Percentiles rank a stretch among this genome's conserved stretches.
Evolutionary conservation across 1,284 basidiomycete species (phyloP).

Genomic region (Neonothopanus nambi): DNA sequence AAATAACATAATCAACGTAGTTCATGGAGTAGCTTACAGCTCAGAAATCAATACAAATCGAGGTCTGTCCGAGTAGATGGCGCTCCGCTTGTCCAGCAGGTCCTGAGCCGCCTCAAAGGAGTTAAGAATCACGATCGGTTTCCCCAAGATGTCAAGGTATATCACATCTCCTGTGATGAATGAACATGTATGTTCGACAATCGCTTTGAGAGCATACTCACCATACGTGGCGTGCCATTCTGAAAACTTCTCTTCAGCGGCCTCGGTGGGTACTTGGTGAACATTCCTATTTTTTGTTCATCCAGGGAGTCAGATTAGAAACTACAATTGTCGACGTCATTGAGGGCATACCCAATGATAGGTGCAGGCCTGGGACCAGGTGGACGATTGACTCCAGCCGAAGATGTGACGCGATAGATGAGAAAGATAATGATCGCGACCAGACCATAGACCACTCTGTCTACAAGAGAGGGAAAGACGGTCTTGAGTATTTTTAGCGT

Average conservation of each 20-base stretch:
- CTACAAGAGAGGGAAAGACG: neutral
- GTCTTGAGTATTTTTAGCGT: no score
- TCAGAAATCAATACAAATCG: constrained; percentile 48
- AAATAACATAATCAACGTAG: neutral
- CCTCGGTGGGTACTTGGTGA: constrained; percentile 11
- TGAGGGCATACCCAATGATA: constrained; percentile 13
- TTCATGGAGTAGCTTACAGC: constrained; percentile 32
- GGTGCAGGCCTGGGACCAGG: constrained; percentile 13
- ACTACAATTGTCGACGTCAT: neutral
- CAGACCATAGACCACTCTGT: neutral
- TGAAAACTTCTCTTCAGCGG: constrained; percentile 9
- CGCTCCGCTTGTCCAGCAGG: constrained; percentile 46
- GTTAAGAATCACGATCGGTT: constrained; percentile 45
- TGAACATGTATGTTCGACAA: neutral
- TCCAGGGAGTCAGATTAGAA: neutral
- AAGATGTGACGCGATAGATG: neutral
- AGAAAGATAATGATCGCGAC: neutral
- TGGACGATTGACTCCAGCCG: constrained; percentile 1
- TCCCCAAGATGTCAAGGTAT: constrained; percentile 39
- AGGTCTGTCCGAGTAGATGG: constrained; percentile 51
- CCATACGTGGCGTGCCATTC: constrained; percentile 14
- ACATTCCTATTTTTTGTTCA: constrained; percentile 2
- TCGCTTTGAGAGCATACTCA: neutral
- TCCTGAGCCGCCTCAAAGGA: constrained; percentile 42
- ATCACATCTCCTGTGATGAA: constrained; percentile 39